These are phyloP conservation scores for Chlorella sp. DNA, from an alignment of 139 green algal genomes.

Conservation along the genomic window DNA sequence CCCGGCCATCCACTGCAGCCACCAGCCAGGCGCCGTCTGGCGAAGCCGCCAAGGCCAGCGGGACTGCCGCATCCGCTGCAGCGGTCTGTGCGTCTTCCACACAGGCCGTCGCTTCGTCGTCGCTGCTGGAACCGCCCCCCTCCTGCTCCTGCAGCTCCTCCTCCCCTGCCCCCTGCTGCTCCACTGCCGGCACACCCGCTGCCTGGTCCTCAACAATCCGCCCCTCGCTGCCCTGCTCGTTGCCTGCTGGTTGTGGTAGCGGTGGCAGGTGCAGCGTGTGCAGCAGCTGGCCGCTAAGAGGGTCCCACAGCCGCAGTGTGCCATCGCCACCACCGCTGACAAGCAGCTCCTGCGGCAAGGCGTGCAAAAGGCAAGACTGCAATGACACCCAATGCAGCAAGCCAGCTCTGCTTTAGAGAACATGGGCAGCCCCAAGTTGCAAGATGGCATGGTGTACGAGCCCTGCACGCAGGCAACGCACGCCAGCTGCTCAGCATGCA, in stretches of 20 bases:
- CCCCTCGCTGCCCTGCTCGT: neutral
- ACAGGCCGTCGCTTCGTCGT: neutral
- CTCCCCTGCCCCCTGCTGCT: neutral
- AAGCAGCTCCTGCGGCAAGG: constrained; percentile 49
- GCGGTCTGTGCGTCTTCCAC: neutral
- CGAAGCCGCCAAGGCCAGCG: constrained; percentile 7
- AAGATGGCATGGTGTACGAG: too few relatives aligned
- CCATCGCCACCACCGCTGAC: constrained; percentile 76
- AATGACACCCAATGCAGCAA: too few relatives aligned
- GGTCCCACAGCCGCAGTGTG: constrained; percentile 76
- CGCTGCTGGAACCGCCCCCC: neutral
- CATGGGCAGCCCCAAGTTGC: too few relatives aligned
- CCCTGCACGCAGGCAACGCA: too few relatives aligned
- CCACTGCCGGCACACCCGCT: neutral
- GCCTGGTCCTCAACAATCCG: neutral
- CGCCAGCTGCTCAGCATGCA: too few relatives aligned
- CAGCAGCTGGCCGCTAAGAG: constrained; percentile 42
- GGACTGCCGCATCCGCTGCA: neutral
- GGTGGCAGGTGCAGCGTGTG: constrained; percentile 17
- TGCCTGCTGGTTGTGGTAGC: constrained; percentile 2
- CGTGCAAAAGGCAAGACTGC: too few relatives aligned
- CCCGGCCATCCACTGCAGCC: constrained; percentile 54
- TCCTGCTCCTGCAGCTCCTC: neutral
- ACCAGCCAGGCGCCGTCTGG: constrained; percentile 30
- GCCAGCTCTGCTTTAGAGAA: too few relatives aligned